Conservation (phyloP, 164 flowering plant species). For the Nymphaea colorata region DNA sequence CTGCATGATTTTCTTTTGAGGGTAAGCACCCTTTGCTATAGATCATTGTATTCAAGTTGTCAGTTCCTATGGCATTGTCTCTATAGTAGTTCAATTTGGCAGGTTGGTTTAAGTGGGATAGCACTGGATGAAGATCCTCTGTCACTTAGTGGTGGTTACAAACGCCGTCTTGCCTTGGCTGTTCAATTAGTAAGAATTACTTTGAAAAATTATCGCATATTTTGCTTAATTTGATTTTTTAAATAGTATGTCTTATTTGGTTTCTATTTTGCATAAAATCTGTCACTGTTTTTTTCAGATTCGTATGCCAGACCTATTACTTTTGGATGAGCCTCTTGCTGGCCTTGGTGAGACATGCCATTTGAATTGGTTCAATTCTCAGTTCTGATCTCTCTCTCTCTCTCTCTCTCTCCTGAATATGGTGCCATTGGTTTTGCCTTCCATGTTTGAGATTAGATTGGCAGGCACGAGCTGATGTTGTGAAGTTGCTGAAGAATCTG, state of each 20-base stretch:
- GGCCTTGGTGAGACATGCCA: constrained; percentile 74
- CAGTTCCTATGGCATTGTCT: neutral
- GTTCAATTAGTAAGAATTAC: constrained; percentile 66
- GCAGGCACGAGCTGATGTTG: constrained; percentile 96
- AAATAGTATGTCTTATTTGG: neutral
- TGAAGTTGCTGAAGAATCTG: constrained; percentile 64
- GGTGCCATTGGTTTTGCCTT: neutral
- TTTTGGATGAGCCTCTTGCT: constrained; percentile 98
- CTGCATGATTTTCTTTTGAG: no score
- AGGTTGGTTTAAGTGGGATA: constrained; percentile 87
- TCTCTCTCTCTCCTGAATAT: neutral
- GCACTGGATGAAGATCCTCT: constrained; percentile 82
- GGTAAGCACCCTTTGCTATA: no score
- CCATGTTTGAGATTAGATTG: constrained; percentile 45
- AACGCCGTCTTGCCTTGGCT: constrained; percentile 95
- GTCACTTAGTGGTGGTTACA: constrained; percentile 98
- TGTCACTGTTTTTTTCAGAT: constrained; percentile 37
- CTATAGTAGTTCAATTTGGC: neutral
- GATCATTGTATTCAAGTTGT: no score
- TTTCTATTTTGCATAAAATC: neutral
- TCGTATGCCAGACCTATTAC: constrained; percentile 71
- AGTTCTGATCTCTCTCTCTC: neutral
- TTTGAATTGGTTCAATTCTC: neutral
- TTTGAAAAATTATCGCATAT: neutral
- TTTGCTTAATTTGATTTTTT: neutral